phyloP scores from a whole-genome alignment of 257 asterid species.

The Gentiana straminea region DNA sequence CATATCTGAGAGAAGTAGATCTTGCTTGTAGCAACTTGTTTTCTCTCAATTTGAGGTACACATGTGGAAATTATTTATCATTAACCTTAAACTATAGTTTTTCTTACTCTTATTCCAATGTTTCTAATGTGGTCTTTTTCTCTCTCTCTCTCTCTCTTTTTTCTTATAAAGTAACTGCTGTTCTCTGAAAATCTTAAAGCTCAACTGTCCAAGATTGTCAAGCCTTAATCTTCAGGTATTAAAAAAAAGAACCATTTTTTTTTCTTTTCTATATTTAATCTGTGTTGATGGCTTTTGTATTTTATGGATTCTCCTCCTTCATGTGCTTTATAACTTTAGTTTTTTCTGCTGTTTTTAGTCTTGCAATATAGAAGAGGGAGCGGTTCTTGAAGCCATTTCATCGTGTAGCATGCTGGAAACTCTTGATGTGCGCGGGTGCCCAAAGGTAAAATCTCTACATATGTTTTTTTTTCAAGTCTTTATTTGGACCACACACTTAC shows the following conservation, averaged over 20 bases:
- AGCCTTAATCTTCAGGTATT: no score
- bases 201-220: no score
- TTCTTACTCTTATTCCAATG: no score
- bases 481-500: no score
- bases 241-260: not conserved
- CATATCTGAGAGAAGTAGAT: slow-evolving; percentile 85
- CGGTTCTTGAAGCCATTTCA: slow-evolving; percentile 66
- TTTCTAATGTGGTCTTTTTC: not conserved
- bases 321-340: not conserved
- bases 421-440: slow-evolving; percentile 90
- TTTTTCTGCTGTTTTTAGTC: slow-evolving; percentile 31
- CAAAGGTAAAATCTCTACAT: slow-evolving; percentile 39
- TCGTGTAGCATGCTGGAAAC: slow-evolving; percentile 83
- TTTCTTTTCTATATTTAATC: not conserved
- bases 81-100: not conserved
- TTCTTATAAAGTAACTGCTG: slow-evolving; percentile 9
- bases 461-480: no score
- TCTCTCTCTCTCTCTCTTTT: not conserved
- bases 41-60: slow-evolving; percentile 88
- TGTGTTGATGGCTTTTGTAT: not conserved
- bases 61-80: slow-evolving; percentile 3
- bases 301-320: no score
- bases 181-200: no score
- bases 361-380: slow-evolving; percentile 74
- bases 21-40: slow-evolving; percentile 71